Evolutionary conservation across 371 early-diverging fungal genomes (phyloP), one percentile per base, ranked within the genome.

Genomic region (Syncephalastrum racemosum): DNA sequence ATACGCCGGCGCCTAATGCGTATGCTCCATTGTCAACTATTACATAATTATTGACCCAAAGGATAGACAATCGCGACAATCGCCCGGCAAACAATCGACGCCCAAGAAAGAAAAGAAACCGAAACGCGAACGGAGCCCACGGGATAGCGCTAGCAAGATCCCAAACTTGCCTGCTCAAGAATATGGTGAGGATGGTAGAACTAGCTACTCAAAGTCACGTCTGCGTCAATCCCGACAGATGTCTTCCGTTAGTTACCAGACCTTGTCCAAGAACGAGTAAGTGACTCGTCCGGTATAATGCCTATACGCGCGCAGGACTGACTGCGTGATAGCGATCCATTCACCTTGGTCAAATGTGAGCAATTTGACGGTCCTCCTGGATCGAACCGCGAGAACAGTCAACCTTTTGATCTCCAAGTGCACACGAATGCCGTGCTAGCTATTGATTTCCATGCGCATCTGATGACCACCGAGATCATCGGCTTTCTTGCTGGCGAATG

Each of bases 401-500:
- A 94, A 66, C 93, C 94, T 1, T 94, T 92, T 71, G 70, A 73
- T 18, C 74, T 92, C 8, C 61, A 61, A 7, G 88, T 90, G 12
- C 84, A 88, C 47, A 87, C 88, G n/a, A 87, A 87, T 59, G 92
- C 88, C 0, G 71, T 89, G 54, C 54, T 91, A 14, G 80, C 85
- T 6, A 93, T 94, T 91, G 94, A 94, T 73, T 86, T 94, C 58
- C 94, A 94, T 66, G 84, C 94, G 7, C 93, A 92, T 59, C 62
- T 94, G 61, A 88, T 91, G 85, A 81, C 85, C 0, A 83, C 91
- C 0, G 94, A 94, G 63, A 85, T 94, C 18, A 93, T 94, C 62
- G 94, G 94, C 3, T 87, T 93, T 46, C 64, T 94, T 36, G 93
- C 91, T 12, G 94, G 94, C 5, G 67, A 69, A 36, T 94, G 91